Base-by-base conservation (phyloP, 2,329 filamentous ascomycete genomes). In the Exophiala xenobiotica region DNA sequence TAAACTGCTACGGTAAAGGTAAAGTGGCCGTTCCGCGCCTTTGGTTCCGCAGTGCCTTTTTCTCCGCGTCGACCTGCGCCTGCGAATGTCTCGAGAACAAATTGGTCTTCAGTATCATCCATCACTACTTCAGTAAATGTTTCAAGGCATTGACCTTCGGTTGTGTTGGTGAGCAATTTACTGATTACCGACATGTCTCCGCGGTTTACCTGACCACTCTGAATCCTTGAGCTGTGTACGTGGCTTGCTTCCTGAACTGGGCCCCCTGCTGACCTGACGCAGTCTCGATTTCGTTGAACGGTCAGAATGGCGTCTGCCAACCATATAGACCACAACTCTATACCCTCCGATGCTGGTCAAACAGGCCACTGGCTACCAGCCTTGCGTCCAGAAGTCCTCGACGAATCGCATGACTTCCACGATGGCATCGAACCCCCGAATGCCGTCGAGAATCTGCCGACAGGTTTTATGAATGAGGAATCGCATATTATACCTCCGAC, bases 301-400 rank as follows among this genome's bases (percentile, higher is more conserved):
- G 37, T 37, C 49, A 37, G 22, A 38, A 56, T 56, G 51, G 51
- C 45, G 24, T 26, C 43, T 31, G 26, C 45, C 14, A 31, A 23
- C 22, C 29, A 44, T 39, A n/a, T 16, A 16, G 27, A 51, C 33
- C 11, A 44, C 29, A 39, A 8, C 52, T 49, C 26, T 48, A 37
- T 39, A 33, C n/a, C 37, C 24, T 27, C 41, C 39, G 42, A 49
- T 23, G 42, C 52, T 37, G 24, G 44, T 48, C 53, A 59, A 42
- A 42, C 60, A 9, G 63, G 72, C 47, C 73, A 74, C 16, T 82
- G 79, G 80, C 78, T 82, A 69, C 78, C 79, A 38, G 78, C 79
- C 16, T 65, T 78, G 54, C 69, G 76, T 62, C 72, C 74, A 16
- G 31, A 35, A 35, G n/a, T 35, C n/a, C 31, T 35, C 29, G 72